Conservation (phyloP, 352 stramenopile species). For the Globisporangium camurandrum region DNA sequence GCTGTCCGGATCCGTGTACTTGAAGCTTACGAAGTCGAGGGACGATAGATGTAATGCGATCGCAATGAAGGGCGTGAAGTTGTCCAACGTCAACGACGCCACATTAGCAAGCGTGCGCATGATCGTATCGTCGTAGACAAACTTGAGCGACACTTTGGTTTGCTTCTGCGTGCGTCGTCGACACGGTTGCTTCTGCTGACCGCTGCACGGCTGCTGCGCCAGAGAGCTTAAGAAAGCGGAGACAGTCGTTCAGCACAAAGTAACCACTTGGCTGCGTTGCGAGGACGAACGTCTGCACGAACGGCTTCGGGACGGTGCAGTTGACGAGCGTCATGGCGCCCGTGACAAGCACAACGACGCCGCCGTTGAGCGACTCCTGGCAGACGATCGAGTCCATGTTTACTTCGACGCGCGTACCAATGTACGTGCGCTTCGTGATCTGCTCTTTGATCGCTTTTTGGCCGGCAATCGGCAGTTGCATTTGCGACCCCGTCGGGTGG, state of each 20-base stretch:
- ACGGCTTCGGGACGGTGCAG: constrained; percentile 49
- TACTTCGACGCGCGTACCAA: constrained; percentile 67
- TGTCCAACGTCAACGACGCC: constrained; percentile 27
- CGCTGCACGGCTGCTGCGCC: constrained; percentile 13
- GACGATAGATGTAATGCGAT: constrained; percentile 53
- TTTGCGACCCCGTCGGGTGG: constrained; percentile 70
- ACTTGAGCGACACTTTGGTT: constrained; percentile 57
- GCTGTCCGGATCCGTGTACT: constrained; percentile 73
- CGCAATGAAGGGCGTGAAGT: constrained; percentile 40
- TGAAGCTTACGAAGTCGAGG: constrained; percentile 45
- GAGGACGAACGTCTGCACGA: constrained; percentile 86
- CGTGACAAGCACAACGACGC: constrained; percentile 81
- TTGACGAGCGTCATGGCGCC: constrained; percentile 74
- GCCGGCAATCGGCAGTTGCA: constrained; percentile 69
- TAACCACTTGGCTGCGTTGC: constrained; percentile 83
- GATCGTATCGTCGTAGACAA: constrained; percentile 69
- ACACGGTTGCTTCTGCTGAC: constrained; percentile 19
- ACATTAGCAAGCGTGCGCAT: constrained; percentile 63
- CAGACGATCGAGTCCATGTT: constrained; percentile 82
- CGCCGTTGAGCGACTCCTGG: constrained; percentile 58
- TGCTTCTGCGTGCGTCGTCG: constrained; percentile 14
- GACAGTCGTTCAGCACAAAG: constrained; percentile 84
- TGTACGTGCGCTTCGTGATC: constrained; percentile 75
- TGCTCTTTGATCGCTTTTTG: constrained; percentile 78
- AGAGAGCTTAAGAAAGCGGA: constrained; percentile 75